Evolutionary conservation across 129 eudicot species (phyloP), one percentile per base, ranked within the genome.

Genomic region (Rutidosis leptorrhynchoides): DNA sequence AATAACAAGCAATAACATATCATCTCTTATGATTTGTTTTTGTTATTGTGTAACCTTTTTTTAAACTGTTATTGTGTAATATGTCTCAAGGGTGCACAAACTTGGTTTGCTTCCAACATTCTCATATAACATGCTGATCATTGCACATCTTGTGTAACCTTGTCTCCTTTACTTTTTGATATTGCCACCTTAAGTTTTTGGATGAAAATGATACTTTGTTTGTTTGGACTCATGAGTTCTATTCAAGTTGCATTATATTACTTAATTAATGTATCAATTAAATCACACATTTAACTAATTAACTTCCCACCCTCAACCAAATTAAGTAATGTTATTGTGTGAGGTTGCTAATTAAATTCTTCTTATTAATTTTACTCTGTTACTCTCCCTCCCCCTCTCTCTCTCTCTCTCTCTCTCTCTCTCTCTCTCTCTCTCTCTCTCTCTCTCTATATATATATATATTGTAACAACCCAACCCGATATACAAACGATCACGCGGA

Each of bases 51-150:
- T n/a, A n/a, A n/a, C n/a, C n/a, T n/a, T n/a, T n/a, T n/a, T n/a
- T n/a, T n/a, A n/a, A n/a, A n/a, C n/a, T n/a, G n/a, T n/a, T n/a
- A n/a, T n/a, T n/a, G n/a, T n/a, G n/a, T 57, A 40, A 35, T 66
- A 69, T 69, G 74, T 69, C 45, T 42, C 74, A 69, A 69, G 74
- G 46, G 42, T 69, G 57, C 65, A 73, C 64, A 73, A 55, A 71
- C 70, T 73, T 73, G 28, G 66, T 43, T 73, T 73, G 77, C 49
- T 55, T 73, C 78, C 72, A 58, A 73, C 72, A 55, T 42, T 62
- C 78, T 65, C 66, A 73, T 65, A 64, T 65, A 73, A 73, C 78
- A 73, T 73, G 78, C 65, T 55, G 27, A 56, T n/a, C n/a, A n/a
- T 55, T 65, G 66, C 78, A 73, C 59, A 65, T 54, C 78, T 56